Conservation (phyloP, 129 eudicot genomes). For the Flaveria bidentis region DNA sequence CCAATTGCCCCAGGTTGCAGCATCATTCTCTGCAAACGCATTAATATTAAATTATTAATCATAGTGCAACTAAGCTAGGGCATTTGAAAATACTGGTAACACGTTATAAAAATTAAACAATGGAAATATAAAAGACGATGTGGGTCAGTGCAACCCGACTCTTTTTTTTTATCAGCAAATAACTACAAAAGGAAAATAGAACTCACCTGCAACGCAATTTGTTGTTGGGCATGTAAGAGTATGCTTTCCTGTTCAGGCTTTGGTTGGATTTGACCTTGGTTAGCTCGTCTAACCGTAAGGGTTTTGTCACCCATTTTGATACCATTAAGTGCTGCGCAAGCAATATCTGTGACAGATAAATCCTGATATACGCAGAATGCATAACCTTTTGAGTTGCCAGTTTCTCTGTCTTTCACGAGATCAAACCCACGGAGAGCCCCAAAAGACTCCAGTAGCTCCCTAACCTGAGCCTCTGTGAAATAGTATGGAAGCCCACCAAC, state of each 20-base stretch:
- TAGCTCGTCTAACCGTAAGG: constrained; percentile 96
- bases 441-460: constrained; percentile 91
- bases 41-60: neutral
- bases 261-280: constrained; percentile 81
- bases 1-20: constrained; percentile 57
- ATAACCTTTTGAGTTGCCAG: constrained; percentile 98
- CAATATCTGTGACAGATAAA: constrained; percentile 93
- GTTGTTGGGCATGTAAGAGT: constrained; percentile 93
- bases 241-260: constrained; percentile 97
- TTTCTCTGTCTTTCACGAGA: constrained; percentile 95
- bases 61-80: neutral
- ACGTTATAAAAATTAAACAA: neutral
- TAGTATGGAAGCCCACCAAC: constrained; percentile 99
- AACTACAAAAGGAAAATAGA: neutral
- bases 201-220: constrained; percentile 88
- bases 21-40: constrained; percentile 70
- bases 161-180: neutral
- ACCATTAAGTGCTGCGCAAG: constrained; percentile 96
- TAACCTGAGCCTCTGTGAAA: constrained; percentile 83
- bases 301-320: constrained; percentile 98
- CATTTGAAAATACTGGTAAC: neutral
- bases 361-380: constrained; percentile 98
- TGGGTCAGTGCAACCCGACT: neutral
- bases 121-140: neutral
- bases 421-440: constrained; percentile 93